Evolutionary conservation across 257 asterid species (phyloP).

Genomic region (Solanum tarapatanum): DNA sequence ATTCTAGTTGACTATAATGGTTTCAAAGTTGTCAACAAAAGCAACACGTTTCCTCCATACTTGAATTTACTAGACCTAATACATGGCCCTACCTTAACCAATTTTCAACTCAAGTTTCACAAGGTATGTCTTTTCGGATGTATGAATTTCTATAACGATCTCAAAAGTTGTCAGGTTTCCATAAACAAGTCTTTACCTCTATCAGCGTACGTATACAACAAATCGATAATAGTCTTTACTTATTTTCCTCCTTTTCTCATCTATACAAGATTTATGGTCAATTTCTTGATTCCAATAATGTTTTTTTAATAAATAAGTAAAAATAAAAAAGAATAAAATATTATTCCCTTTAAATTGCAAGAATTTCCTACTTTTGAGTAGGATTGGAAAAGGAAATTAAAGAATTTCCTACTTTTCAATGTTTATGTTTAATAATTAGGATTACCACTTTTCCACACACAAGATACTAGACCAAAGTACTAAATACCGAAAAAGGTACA

Average conservation of each 20-base stretch:
- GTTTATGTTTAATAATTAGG: background rate
- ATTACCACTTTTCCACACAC: background rate
- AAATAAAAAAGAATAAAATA: background rate
- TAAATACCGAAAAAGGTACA: background rate
- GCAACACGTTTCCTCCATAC: background rate
- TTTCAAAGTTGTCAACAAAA: background rate
- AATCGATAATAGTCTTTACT: no score
- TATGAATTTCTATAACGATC: no score
- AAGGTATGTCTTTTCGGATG: no score
- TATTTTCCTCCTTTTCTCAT: background rate
- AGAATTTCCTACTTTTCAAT: no score
- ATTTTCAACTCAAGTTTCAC: background rate
- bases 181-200: background rate
- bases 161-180: background rate
- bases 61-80: background rate
- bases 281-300: background rate
- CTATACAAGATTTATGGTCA: background rate
- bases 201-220: background rate
- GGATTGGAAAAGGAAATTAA: background rate
- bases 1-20: background rate
- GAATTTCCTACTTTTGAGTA: background rate
- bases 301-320: background rate
- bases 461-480: background rate
- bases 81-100: background rate
- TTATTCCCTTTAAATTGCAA: background rate